Conservation (phyloP, 202 grass and related monocot species). For the Eragrostis tef region DNA sequence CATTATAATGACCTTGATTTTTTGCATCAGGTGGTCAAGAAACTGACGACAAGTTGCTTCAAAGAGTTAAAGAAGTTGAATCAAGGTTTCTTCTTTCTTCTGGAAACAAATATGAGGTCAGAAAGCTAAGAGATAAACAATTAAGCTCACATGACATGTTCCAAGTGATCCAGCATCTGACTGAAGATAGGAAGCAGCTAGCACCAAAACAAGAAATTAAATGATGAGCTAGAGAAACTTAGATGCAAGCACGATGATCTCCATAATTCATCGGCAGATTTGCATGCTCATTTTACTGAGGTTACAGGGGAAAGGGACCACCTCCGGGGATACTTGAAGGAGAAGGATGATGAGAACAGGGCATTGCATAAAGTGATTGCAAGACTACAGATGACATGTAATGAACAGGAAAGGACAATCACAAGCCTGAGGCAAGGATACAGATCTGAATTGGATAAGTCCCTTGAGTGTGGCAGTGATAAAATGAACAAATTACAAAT, state of each 20-base stretch:
- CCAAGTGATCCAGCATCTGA: constrained; percentile 59
- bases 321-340: constrained; percentile 57
- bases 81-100: constrained; percentile 46
- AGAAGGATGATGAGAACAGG: constrained; percentile 67
- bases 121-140: constrained; percentile 41
- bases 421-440: constrained; percentile 61
- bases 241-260: constrained; percentile 53
- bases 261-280: constrained; percentile 48
- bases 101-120: constrained; percentile 53
- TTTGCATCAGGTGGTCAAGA: constrained; percentile 47
- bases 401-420: constrained; percentile 72
- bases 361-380: constrained; percentile 64
- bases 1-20: constrained; percentile 29
- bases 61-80: constrained; percentile 66
- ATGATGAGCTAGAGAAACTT: constrained; percentile 51
- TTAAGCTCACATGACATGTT: constrained; percentile 53
- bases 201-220: constrained; percentile 54
- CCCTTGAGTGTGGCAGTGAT: constrained; percentile 34
- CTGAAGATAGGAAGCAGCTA: constrained; percentile 67
- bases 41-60: constrained; percentile 59
- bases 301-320: constrained; percentile 58
- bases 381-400: constrained; percentile 60
- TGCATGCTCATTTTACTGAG: constrained; percentile 52
- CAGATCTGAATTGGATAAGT: constrained; percentile 52
- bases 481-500: constrained; percentile 51